phyloP scores from a whole-genome alignment of 306 rosid genomes.

The Malus domestica region DNA sequence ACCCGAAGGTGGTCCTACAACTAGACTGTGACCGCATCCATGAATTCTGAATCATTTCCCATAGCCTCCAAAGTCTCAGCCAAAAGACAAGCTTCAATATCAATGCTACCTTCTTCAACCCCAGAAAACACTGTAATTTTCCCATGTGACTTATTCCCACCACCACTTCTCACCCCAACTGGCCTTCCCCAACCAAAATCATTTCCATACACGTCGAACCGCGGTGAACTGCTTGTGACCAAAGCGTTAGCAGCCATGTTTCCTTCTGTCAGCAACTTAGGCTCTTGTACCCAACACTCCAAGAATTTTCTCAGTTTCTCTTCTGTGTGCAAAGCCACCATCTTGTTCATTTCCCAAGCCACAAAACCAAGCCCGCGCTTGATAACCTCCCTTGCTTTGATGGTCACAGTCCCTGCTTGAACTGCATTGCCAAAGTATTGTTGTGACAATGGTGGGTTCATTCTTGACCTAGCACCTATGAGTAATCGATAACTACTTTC shows the following conservation, averaged over 20 bases:
- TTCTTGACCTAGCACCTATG: constrained; percentile 1
- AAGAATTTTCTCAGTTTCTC: constrained; percentile 8
- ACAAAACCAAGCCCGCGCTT: background rate
- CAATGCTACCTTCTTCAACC: constrained; percentile 35
- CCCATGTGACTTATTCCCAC: constrained; percentile 16
- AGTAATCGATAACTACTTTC: background rate
- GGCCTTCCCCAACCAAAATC: constrained; percentile 49
- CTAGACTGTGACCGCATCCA: background rate
- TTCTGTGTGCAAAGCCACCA: constrained; percentile 12
- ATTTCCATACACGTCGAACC: constrained; percentile 36
- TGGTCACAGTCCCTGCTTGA: background rate
- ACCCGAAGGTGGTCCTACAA: background rate
- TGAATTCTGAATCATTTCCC: constrained; percentile 23
- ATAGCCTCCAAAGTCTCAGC: constrained; percentile 23
- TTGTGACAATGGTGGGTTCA: background rate
- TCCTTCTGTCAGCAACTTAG: background rate
- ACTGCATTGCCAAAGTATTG: constrained; percentile 4
- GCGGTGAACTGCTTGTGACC: constrained; percentile 24
- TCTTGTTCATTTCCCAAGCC: constrained; percentile 9
- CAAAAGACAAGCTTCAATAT: constrained; percentile 30
- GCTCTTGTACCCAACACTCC: constrained; percentile 6
- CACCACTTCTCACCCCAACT: constrained; percentile 34
- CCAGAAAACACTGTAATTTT: constrained; percentile 27
- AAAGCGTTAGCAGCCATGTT: constrained; percentile 5
- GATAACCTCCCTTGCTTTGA: background rate